Evolutionary conservation across 1,284 basidiomycete genomes (phyloP).

Genomic region (Cutaneotrichosporon dermatis): DNA sequence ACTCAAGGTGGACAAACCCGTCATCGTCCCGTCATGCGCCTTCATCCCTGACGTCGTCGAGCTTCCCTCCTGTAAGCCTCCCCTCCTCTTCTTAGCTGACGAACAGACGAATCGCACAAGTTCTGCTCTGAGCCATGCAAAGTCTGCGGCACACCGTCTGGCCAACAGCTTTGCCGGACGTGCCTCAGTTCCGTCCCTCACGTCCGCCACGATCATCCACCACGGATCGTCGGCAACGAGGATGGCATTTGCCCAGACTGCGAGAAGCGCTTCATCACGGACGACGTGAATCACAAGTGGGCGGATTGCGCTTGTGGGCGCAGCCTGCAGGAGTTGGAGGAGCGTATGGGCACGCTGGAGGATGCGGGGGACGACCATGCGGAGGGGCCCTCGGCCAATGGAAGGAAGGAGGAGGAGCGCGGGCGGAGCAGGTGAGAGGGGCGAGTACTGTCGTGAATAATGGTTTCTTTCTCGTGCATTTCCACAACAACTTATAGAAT

Average conservation of each 20-base stretch:
- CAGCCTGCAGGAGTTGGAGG: constrained; percentile 17
- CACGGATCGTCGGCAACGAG: constrained; percentile 23
- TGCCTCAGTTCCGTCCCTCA: constrained; percentile 27
- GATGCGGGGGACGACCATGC: neutral
- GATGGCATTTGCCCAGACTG: constrained; percentile 32
- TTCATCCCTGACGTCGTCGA: constrained; percentile 21
- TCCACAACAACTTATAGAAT: too few relatives aligned
- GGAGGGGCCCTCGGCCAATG: too few relatives aligned
- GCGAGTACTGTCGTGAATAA: too few relatives aligned
- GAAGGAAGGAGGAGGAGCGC: neutral
- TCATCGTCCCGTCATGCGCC: constrained; percentile 12
- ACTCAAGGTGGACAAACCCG: constrained; percentile 10
- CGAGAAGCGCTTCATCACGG: constrained; percentile 21
- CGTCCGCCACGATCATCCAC: constrained; percentile 27
- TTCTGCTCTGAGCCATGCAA: constrained; percentile 18
- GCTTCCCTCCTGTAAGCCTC: constrained; percentile 27
- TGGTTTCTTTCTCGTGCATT: too few relatives aligned
- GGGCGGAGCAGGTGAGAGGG: neutral
- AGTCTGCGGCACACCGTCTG: constrained; percentile 16
- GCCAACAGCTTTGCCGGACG: constrained; percentile 18
- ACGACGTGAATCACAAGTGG: constrained; percentile 19
- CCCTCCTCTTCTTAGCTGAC: neutral
- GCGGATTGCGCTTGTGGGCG: constrained; percentile 29
- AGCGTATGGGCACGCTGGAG: constrained; percentile 16
- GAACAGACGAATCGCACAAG: constrained; percentile 12